Evolutionary conservation across 306 rosid genomes (phyloP).

Genomic region (Prunus dulcis): DNA sequence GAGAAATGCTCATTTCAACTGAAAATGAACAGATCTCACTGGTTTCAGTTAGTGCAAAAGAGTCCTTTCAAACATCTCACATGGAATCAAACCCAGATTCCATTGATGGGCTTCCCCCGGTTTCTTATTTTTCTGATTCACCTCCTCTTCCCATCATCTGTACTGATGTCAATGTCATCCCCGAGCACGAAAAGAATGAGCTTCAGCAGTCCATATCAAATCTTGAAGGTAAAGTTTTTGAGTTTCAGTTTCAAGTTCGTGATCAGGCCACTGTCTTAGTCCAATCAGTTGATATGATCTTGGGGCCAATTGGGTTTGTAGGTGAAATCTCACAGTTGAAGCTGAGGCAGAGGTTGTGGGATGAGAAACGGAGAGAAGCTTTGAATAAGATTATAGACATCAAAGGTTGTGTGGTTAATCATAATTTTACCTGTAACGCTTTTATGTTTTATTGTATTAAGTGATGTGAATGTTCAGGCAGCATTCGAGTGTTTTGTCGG

Average conservation of each 20-base stretch:
- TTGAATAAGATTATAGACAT: constrained; percentile 82
- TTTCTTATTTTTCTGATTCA: constrained; percentile 25
- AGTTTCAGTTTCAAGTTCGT: constrained; percentile 1
- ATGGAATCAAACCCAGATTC: constrained; percentile 56
- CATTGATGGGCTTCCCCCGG: constrained; percentile 32
- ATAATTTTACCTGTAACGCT: neutral
- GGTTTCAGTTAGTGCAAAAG: constrained; percentile 34
- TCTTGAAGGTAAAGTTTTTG: constrained; percentile 52
- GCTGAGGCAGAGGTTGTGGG: constrained; percentile 39
- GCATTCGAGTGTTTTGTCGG: constrained; percentile 82
- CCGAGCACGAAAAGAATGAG: constrained; percentile 63
- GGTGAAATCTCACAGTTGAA: constrained; percentile 71
- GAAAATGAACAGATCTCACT: constrained; percentile 53
- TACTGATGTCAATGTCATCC: constrained; percentile 76
- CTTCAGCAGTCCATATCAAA: constrained; percentile 48
- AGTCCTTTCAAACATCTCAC: constrained; percentile 39
- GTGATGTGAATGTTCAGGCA: constrained; percentile 53
- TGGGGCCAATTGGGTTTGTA: constrained; percentile 32
- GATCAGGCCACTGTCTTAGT: neutral
- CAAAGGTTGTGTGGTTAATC: constrained; percentile 53
- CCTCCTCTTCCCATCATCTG: constrained; percentile 46
- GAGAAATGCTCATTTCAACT: constrained; percentile 48
- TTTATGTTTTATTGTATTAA: neutral
- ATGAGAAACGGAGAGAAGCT: constrained; percentile 66
- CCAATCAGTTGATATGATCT: neutral